Base-by-base conservation (phyloP, 352 stramenopile genomes). In the Globisporangium cylindrosporum region DNA sequence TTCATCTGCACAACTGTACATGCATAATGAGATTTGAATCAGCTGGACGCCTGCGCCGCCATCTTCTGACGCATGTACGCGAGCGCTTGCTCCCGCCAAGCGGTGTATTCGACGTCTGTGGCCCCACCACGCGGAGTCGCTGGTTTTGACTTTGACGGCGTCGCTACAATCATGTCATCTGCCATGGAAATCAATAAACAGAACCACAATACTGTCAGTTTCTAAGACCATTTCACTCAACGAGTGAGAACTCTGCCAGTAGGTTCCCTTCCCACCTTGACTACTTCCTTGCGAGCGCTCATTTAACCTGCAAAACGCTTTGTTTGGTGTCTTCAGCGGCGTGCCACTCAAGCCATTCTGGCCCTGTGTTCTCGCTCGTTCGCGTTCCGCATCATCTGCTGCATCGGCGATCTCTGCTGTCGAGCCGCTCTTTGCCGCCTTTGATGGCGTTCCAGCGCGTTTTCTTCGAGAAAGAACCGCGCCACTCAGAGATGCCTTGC, bases 401-500 rank as follows among this genome's bases (percentile, higher is more conserved):
- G 7, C 46, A 41, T 68, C 62, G 15, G 62, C 62, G 62, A 68
- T 55, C 38, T 27, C 62, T 15, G 62, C 62, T 4, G 53, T 51
- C 5, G 62, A 69, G 25, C 12, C 3, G 4, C 12, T 29, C 10
- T 27, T 27, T 29, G 49, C 25, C 43, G 60, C 38, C 55, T 67
- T 59, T 5, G 43, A 59, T 3, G 32, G 14, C 0, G 54, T 53
- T 4, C 54, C 64, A 20, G 29, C 29, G 32, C 68, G 76, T 32
- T 78, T 86, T 48, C 70, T 75, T 49, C 77, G 70, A 67, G 76
- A 69, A 51, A 80, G 68, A 18, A 82, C 58, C 20, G 74, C 76
- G 5, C 78, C 76, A 59, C 70, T 78, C 57, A 88, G 65, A 12
- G 80, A 85, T 48, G 68, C 56, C 51, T 83, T 73, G 51, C 80